phyloP scores from a whole-genome alignment of 805 yeast species.

The Suhomyces sp. region DNA sequence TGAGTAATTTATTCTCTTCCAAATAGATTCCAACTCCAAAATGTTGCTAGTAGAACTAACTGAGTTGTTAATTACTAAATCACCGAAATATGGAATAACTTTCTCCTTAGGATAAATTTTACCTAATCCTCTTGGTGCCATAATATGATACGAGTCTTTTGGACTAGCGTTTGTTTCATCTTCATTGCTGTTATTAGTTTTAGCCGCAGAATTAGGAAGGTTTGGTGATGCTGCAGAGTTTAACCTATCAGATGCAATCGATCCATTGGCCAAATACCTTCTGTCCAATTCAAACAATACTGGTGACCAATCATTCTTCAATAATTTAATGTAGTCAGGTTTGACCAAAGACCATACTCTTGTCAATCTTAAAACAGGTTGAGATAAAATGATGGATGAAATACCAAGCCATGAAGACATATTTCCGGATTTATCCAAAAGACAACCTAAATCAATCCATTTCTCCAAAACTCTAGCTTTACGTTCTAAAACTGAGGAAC shows the following conservation, averaged over 20 bases:
- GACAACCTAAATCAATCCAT: slow-evolving; percentile 85
- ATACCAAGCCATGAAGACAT: slow-evolving; percentile 94
- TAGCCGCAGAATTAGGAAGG: slow-evolving; percentile 8
- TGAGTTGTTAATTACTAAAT: slow-evolving; percentile 55
- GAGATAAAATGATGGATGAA: slow-evolving; percentile 77
- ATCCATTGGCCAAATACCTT: slow-evolving; percentile 51
- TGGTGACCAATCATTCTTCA: slow-evolving; percentile 87
- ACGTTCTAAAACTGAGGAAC: slow-evolving; percentile 27
- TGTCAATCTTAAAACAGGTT: slow-evolving; percentile 72
- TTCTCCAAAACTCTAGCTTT: slow-evolving; percentile 69
- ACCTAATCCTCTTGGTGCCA: slow-evolving; percentile 89
- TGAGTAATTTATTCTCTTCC: slow-evolving; percentile 68
- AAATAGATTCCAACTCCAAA: slow-evolving; percentile 60
- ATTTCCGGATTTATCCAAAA: slow-evolving; percentile 77
- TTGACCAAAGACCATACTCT: slow-evolving; percentile 76
- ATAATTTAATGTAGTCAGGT: slow-evolving; percentile 53
- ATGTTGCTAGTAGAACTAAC: slow-evolving; percentile 29
- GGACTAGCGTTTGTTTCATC: slow-evolving; percentile 31
- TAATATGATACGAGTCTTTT: slow-evolving; percentile 60
- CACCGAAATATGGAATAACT: slow-evolving; percentile 91
- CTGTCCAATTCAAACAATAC: slow-evolving; percentile 86
- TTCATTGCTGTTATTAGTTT: slow-evolving; percentile 6
- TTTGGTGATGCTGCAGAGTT: slow-evolving; percentile 10
- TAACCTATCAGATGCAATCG: slow-evolving; percentile 9
- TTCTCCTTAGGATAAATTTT: slow-evolving; percentile 68